Evolutionary conservation across 805 yeast genomes (phyloP), one percentile per base, ranked within the genome.

Genomic region (Tetrapisispora phaffii): DNA sequence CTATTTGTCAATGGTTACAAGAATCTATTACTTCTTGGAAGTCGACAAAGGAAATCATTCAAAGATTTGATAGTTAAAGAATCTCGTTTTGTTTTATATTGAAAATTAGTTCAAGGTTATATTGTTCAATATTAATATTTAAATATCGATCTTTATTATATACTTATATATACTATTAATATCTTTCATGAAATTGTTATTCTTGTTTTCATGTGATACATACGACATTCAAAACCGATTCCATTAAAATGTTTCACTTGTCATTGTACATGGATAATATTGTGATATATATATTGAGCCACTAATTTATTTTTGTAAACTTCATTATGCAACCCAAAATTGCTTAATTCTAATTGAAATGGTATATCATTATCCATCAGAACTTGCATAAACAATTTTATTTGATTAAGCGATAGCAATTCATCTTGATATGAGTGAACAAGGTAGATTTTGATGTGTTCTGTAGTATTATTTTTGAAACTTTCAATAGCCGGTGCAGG

Each of bases 401-500:
- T 67, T 54, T 84, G 93, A 2, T 62, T 60, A 22, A 65, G 45
- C 2, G 76, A 64, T 19, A 86, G 61, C 15, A 86, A 69, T 57
- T 85, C 94, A 62, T 86, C 95, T 16, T 71, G 58, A 3, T 62
- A 57, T 3, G 93, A 82, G 33, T 85, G 89, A 2, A 81, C 58
- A 0, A 85, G 56, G 37, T 68, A 58, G 7, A 73, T 50, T 6
- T 52, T 44, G 2, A 44, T 19, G 9, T 22, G 28, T 4, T 39
- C 34, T 45, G 44, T 29, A 50, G 41, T 7, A 35, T 29, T 1
- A 44, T 34, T 12, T 40, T n/a, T 4, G 9, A 36, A 21, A 17
- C 7, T 12, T 12, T 21, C 26, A 12, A 23, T 13, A 1, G 50
- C 29, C 2, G 5, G 10, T 10, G 19, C 12, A 7, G 20, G 17